Conservation (phyloP, 768 basidiomycete genomes). For the Mycena rebaudengoi region DNA sequence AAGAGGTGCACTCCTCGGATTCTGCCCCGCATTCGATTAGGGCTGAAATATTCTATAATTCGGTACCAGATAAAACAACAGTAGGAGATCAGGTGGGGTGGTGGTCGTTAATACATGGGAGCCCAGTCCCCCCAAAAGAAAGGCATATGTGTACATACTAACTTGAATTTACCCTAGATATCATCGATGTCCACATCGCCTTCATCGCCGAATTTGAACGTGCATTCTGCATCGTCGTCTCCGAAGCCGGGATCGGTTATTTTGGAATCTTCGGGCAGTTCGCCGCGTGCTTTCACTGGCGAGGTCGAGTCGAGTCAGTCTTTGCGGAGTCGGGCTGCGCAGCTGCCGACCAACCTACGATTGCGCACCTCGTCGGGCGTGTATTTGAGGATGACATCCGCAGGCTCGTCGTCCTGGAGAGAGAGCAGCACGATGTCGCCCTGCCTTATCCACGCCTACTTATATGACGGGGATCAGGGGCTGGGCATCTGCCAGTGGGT, state of each 20-base stretch:
- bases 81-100: constrained; percentile 27
- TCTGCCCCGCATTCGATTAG: too few relatives aligned
- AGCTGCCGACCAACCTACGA: constrained; percentile 52
- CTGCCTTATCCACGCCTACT: constrained; percentile 99
- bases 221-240: constrained; percentile 89
- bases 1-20: too few relatives aligned
- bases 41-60: constrained; percentile 28
- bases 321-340: constrained; percentile 9
- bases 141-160: not conserved
- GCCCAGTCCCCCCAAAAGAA: constrained; percentile 6
- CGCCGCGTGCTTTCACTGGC: constrained; percentile 95
- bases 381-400: constrained; percentile 99
- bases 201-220: constrained; percentile 90
- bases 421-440: constrained; percentile 96
- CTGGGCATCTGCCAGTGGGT: not conserved
- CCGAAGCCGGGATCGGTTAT: constrained; percentile 98
- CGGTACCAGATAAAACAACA: constrained; percentile 20
- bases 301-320: constrained; percentile 1
- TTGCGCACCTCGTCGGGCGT: constrained; percentile 95
- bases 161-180: constrained; percentile 60
- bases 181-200: constrained; percentile 92
- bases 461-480: not conserved
- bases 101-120: constrained; percentile 30
- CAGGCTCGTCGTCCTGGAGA: constrained; percentile 97
- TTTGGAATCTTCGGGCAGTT: constrained; percentile 95